Evolutionary conservation across 768 basidiomycete species (phyloP).

Genomic region (Termitomyces sp.): DNA sequence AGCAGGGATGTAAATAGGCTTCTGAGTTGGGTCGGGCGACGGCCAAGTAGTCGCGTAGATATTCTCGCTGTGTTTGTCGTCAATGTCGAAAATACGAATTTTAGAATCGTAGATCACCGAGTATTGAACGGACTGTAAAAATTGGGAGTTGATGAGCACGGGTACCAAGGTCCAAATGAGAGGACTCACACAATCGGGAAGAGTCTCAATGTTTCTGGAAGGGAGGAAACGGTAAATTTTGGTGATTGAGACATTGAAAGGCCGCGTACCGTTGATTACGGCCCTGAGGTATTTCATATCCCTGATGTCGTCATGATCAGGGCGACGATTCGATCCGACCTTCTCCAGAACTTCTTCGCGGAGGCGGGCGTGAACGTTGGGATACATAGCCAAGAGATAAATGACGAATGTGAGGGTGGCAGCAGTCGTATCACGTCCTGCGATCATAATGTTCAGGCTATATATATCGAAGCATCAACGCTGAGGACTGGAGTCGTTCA

Average conservation of each 20-base stretch:
- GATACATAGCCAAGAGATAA: slow-evolving; percentile 47
- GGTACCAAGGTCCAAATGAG: not conserved
- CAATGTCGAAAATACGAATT: not conserved
- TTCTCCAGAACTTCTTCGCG: slow-evolving; percentile 51
- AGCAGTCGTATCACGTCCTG: slow-evolving; percentile 43
- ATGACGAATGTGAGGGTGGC: slow-evolving; percentile 36
- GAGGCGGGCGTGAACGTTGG: slow-evolving; percentile 38
- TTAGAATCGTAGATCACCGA: slow-evolving; percentile 23
- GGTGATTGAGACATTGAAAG: not conserved
- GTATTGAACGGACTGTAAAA: slow-evolving; percentile 41
- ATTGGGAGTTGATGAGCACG: not conserved
- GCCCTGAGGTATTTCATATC: slow-evolving; percentile 63
- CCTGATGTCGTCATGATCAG: slow-evolving; percentile 50
- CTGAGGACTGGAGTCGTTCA: slow-evolving; percentile 24
- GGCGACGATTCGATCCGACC: slow-evolving; percentile 43
- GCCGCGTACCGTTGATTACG: slow-evolving; percentile 50
- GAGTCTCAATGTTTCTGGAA: slow-evolving; percentile 45
- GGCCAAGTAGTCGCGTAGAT: slow-evolving; percentile 44
- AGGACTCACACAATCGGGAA: slow-evolving; percentile 47
- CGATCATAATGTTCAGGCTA: slow-evolving; percentile 43
- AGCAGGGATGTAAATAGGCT: slow-evolving; percentile 50
- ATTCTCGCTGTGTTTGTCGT: slow-evolving; percentile 29
- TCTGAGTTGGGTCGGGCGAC: slow-evolving; percentile 37
- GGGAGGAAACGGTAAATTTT: not conserved
- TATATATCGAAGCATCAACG: not conserved